phyloP scores from a whole-genome alignment of 2,329 filamentous ascomycete species.

The Fusarium sublunatum region DNA sequence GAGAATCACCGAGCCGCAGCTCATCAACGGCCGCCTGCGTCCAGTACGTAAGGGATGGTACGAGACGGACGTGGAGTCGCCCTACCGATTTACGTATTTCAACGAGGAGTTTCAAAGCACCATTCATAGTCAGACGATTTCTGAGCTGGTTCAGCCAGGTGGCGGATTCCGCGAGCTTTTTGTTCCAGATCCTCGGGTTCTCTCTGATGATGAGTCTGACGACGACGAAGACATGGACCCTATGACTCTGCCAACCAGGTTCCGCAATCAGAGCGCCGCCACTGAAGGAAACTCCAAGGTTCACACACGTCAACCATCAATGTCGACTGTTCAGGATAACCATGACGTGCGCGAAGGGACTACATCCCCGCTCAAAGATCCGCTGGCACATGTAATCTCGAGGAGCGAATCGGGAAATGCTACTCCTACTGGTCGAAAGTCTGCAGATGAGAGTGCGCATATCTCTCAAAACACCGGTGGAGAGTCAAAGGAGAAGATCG shows the following conservation, averaged over 20 bases:
- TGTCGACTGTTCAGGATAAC: slow-evolving; percentile 48
- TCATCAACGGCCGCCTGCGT: slow-evolving; percentile 88
- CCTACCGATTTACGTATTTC: slow-evolving; percentile 98
- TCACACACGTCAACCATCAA: slow-evolving; percentile 60
- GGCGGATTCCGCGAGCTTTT: slow-evolving; percentile 89
- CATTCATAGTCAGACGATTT: slow-evolving; percentile 95
- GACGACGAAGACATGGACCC: slow-evolving; percentile 64
- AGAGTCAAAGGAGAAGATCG: slow-evolving; percentile 54
- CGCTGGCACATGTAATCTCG: slow-evolving; percentile 48
- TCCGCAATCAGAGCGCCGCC: slow-evolving; percentile 39
- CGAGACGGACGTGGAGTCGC: slow-evolving; percentile 85
- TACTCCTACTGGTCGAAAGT: slow-evolving; percentile 60
- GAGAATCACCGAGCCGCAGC: slow-evolving; percentile 91
- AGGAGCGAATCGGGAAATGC: slow-evolving; percentile 57
- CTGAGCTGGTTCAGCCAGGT: slow-evolving; percentile 88
- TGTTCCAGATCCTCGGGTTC: slow-evolving; percentile 81
- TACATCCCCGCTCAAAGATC: slow-evolving; percentile 48
- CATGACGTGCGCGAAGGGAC: slow-evolving; percentile 39
- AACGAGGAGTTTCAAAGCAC: slow-evolving; percentile 97
- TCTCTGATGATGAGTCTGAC: slow-evolving; percentile 79
- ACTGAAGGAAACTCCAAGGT: slow-evolving; percentile 56
- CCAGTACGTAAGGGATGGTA: slow-evolving; percentile 86
- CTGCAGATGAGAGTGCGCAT: slow-evolving; percentile 46
- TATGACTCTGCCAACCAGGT: slow-evolving; percentile 40
- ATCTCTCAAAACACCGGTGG: slow-evolving; percentile 32